Percentiles rank a stretch among this genome's conserved stretches.
These are phyloP conservation scores for Leucocoprinus leucothites DNA, from an alignment of 768 basidiomycete species.

Conservation along the genomic window DNA sequence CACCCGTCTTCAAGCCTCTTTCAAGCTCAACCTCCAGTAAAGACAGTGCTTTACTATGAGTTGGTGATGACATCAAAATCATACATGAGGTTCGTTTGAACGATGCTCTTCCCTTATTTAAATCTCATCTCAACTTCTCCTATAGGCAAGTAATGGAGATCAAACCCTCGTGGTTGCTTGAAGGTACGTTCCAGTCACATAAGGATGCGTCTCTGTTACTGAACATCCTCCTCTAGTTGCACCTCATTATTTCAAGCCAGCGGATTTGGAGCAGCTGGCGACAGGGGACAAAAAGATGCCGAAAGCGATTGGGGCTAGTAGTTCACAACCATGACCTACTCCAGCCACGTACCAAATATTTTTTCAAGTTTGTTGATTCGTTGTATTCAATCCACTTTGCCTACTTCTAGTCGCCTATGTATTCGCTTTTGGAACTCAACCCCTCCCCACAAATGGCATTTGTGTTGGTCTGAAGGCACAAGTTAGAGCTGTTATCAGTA, in stretches of 20 bases:
- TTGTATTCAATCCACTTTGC: neutral
- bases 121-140: neutral
- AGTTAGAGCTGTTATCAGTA: neutral
- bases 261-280: slow-evolving; percentile 76
- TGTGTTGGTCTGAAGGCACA: slow-evolving; percentile 23
- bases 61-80: slow-evolving; percentile 97
- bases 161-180: slow-evolving; percentile 90
- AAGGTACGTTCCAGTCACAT: slow-evolving; percentile 51
- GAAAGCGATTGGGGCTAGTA: slow-evolving; percentile 57
- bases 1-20: slow-evolving; percentile 95
- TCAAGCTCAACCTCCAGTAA: slow-evolving; percentile 92
- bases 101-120: neutral
- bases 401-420: neutral
- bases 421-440: slow-evolving; percentile 14
- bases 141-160: slow-evolving; percentile 96
- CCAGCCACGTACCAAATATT: neutral
- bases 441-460: slow-evolving; percentile 28
- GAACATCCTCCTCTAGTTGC: slow-evolving; percentile 55
- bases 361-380: neutral
- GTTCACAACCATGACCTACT: slow-evolving; percentile 21
- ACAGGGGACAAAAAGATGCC: slow-evolving; percentile 93
- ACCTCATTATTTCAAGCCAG: slow-evolving; percentile 92
- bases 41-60: slow-evolving; percentile 91
- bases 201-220: neutral
- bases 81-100: slow-evolving; percentile 69